A percentile compares a stretch with the other conserved stretches of the same genome.
Conservation (phyloP, 352 stramenopile species). For the Globisporangium ultimum region DNA sequence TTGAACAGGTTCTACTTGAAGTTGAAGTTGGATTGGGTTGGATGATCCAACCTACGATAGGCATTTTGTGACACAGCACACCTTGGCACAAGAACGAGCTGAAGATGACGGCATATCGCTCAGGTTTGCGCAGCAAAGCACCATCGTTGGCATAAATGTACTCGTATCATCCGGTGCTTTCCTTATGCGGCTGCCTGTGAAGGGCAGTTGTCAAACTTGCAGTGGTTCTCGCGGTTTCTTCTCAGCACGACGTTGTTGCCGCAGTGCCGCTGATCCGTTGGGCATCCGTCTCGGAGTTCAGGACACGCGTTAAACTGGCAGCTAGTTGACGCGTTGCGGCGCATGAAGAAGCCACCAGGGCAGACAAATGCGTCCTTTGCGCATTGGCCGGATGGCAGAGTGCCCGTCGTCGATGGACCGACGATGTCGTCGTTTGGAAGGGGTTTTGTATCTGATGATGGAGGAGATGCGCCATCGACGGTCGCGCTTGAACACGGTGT, state of each 20-base stretch:
- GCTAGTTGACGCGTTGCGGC: slow-evolving; percentile 2
- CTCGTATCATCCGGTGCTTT: no score
- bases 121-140: no score
- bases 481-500: background rate
- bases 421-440: background rate
- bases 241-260: background rate
- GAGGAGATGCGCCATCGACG: background rate
- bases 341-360: slow-evolving; percentile 9
- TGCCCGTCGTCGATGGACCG: background rate
- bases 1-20: no score
- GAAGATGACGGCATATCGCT: no score
- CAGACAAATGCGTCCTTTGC: slow-evolving; percentile 9
- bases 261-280: background rate
- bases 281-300: background rate
- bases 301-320: slow-evolving; percentile 10
- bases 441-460: background rate
- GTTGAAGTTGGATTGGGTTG: no score
- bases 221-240: slow-evolving; percentile 4
- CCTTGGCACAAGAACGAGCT: no score
- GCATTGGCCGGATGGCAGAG: background rate
- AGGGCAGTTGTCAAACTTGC: slow-evolving; percentile 1
- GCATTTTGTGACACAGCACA: no score
- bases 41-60: no score
- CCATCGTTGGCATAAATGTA: no score
- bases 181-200: background rate